Evolutionary conservation across 208 protist species (phyloP), one percentile per base, ranked within the genome.

Genomic region (Acanthamoeba quina): DNA sequence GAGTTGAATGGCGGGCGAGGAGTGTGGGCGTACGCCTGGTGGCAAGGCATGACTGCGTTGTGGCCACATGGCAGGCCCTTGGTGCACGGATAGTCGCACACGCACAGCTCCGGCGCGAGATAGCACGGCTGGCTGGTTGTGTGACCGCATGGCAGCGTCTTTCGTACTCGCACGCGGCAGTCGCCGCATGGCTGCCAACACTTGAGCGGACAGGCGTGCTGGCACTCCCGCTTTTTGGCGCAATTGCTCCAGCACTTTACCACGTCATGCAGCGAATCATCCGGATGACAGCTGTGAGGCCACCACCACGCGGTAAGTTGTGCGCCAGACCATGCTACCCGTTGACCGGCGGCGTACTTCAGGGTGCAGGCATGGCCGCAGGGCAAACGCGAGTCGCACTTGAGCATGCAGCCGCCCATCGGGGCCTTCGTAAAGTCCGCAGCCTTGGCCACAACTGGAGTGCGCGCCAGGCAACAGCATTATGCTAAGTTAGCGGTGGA

Each of bases 281-380:
- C 86, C 0, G 78, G 47, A 68, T 96, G 95, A 29, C 95, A 96
- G 13, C n/a, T 34, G 26, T 31, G 34, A 15, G 6, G 7, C 31
- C 47, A 54, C n/a, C 19, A 3, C 11, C 34, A 72, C 10, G 5
- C 21, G 0, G 49, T 85, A 6, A 17, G 76, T 10, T 37, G 26
- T 60, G 10, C 26, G 76, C 6, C 2, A 13, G 19, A 5, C n/a
- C 9, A 15, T 72, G 64, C 21, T 72, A 26, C 19, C 3, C 0
- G 1, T 3, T 15, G 64, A 21, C 3, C 13, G n/a, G 34, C 37
- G 24, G 11, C 31, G 41, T 70, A 90, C 83, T 1, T 44, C 26
- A 34, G 52, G 19, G 44, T 15, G 60, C 95, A 96, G 19, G 52
- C n/a, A 66, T 96, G 95, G 54, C 92, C 94, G 88, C 95, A 96